phyloP scores from a whole-genome alignment of 2,329 filamentous ascomycete genomes.

The Phialocephala subalpina region DNA sequence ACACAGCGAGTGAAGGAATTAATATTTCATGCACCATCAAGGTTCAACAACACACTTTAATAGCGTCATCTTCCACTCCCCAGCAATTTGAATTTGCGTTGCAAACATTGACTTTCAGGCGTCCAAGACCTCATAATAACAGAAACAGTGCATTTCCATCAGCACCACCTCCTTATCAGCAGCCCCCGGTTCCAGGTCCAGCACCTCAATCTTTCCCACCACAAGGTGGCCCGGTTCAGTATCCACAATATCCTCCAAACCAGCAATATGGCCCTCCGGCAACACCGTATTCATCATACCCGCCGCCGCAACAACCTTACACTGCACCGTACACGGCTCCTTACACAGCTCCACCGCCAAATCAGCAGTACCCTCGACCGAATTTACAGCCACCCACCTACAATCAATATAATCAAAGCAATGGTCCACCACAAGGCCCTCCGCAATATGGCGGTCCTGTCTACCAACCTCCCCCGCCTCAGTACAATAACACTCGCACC shows the following conservation, averaged over 20 bases:
- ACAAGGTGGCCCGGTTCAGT: slow-evolving; percentile 31
- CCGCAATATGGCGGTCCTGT: slow-evolving; percentile 29
- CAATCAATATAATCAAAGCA: slow-evolving; percentile 23
- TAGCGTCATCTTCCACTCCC: background rate
- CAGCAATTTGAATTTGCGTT: background rate
- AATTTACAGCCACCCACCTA: slow-evolving; percentile 30
- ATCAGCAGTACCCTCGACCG: slow-evolving; percentile 32
- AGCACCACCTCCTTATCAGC: slow-evolving; percentile 36
- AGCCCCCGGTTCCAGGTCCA: slow-evolving; percentile 29
- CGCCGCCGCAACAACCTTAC: slow-evolving; percentile 28
- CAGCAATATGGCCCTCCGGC: slow-evolving; percentile 35
- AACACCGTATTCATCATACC: slow-evolving; percentile 33
- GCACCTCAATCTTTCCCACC: slow-evolving; percentile 30
- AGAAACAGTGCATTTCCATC: slow-evolving; percentile 30
- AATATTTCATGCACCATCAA: background rate
- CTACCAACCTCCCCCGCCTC: slow-evolving; percentile 31
- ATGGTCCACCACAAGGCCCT: slow-evolving; percentile 27
- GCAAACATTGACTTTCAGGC: background rate
- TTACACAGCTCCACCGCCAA: slow-evolving; percentile 26
- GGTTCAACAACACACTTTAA: background rate
- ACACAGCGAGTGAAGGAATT: background rate
- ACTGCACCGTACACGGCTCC: background rate
- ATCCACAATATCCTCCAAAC: slow-evolving; percentile 33
- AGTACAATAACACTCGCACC: slow-evolving; percentile 29
- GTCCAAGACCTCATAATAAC: slow-evolving; percentile 27